A percentile compares a stretch with the other conserved stretches of the same genome.
phyloP scores from a whole-genome alignment of 1,284 basidiomycete genomes.

The Peniophora sp. region DNA sequence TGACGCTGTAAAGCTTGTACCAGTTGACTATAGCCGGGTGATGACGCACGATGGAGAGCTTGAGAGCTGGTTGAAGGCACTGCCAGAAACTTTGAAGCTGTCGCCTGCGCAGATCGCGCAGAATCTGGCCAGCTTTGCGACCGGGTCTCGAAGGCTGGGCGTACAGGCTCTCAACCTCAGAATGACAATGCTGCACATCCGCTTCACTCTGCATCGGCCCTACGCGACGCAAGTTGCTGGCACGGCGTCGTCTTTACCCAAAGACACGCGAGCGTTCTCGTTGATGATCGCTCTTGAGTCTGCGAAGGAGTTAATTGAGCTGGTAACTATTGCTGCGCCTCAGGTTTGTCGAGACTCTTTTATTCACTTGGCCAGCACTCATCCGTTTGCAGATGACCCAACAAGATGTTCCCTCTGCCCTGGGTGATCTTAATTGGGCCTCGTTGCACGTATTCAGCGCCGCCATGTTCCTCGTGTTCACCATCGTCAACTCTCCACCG shows the following conservation, averaged over 20 bases:
- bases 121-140: conserved; percentile 52
- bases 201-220: conserved; percentile 74
- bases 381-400: too few species aligned
- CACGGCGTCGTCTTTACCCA: too few species aligned
- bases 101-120: conserved; percentile 67
- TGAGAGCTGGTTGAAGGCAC: conserved; percentile 61
- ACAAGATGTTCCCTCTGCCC: conserved; percentile 59
- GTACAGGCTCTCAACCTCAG: conserved; percentile 74
- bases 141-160: conserved; percentile 49
- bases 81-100: conserved; percentile 64
- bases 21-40: conserved; percentile 68
- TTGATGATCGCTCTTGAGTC: too few species aligned
- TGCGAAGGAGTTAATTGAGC: too few species aligned
- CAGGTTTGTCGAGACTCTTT: too few species aligned
- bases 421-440: conserved; percentile 76
- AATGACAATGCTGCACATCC: conserved; percentile 69
- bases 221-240: conserved; percentile 34
- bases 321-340: too few species aligned
- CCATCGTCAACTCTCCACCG: conserved; percentile 69
- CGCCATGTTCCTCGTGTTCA: conserved; percentile 82
- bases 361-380: conserved; percentile 56
- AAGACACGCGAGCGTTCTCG: background rate
- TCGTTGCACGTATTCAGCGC: conserved; percentile 77
- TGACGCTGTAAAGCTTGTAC: conserved; percentile 66
- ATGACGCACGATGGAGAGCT: conserved; percentile 61